Base-by-base conservation (phyloP, 2,329 filamentous ascomycete species). In the Neobulgaria alba region DNA sequence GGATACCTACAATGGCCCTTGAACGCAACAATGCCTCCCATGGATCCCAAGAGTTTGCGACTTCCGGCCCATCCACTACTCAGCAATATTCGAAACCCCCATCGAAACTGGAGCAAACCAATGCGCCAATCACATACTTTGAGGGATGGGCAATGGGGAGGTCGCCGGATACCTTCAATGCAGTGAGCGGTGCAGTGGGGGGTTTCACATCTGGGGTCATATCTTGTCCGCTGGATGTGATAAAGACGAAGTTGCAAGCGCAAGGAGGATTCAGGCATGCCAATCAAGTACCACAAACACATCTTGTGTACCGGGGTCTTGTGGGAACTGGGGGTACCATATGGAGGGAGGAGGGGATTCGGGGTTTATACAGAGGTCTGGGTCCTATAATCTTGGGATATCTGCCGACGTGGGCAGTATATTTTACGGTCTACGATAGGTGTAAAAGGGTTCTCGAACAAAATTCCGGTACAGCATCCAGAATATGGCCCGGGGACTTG, bases 211-310 rank as follows among this genome's bases (percentile, higher is more conserved):
- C 89, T 5, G 92, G 92, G 37, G 77, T 98, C 41, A 85, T 95
- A 50, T 96, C 90, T 39, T 98, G 92, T 62, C 92, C 92, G 31
- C 79, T 98, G 53, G 92, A 98, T 69, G 92, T 98, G 48, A 96
- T 98, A 65, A 98, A 98, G 69, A 98, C 92, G 33, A 96, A 95
- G 64, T 67, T 98, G 46, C 92, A 98, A 63, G 90, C 89, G 12
- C 92, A 96, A 62, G 90, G 90, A 49, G 85, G 87, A 15, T 93
- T 94, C 63, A 52, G 73, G 66, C 63, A 61, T 33, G 46, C 45
- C 38, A 19, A 29, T 10, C 40, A 15, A 18, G 36, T 29, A 30
- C 26, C 43, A 66, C 23, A 26, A 26, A 19, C 45, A 63, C 67
- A 70, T 37, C 64, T 66, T 15, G 62, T 92, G 36, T 98, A 98